A percentile compares a stretch with the other conserved stretches of the same genome.
These are phyloP conservation scores for Boletus huronensis DNA, from an alignment of 768 basidiomycete species.

Conservation along the genomic window DNA sequence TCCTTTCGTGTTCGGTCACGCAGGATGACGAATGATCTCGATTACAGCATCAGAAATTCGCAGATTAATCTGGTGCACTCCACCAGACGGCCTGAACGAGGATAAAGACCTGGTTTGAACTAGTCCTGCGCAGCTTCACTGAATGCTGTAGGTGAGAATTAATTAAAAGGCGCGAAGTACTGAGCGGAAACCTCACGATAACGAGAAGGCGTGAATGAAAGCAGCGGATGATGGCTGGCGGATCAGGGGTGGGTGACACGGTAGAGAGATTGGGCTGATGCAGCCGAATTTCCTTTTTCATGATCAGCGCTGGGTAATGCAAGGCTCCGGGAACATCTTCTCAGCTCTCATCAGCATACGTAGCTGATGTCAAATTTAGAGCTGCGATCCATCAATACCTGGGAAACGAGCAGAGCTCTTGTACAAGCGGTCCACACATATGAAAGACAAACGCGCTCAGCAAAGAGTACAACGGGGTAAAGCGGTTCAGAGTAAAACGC, in stretches of 20 bases:
- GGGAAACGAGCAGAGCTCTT: constrained; percentile 4
- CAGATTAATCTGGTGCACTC: constrained; percentile 16
- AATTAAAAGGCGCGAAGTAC: constrained; percentile 24
- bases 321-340: constrained; percentile 5
- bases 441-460: constrained; percentile 17
- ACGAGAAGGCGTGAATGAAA: constrained; percentile 31
- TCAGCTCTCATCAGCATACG: constrained; percentile 5
- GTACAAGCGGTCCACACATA: constrained; percentile 3
- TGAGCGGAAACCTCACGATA: constrained; percentile 30
- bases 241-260: constrained; percentile 28
- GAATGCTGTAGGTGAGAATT: constrained; percentile 20
- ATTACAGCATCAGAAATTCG: constrained; percentile 12
- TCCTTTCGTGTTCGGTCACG: constrained; percentile 9
- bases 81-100: constrained; percentile 10
- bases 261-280: background rate
- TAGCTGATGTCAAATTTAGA: constrained; percentile 7
- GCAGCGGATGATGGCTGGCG: constrained; percentile 21
- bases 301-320: constrained; percentile 24
- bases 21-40: constrained; percentile 4
- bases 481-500: constrained; percentile 25
- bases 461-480: constrained; percentile 6
- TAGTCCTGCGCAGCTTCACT: constrained; percentile 11
- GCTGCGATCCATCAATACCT: background rate
- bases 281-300: constrained; percentile 24
- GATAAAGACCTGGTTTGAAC: constrained; percentile 10